phyloP scores from a whole-genome alignment of 1,284 basidiomycete species.

The Ceratobasidium sp. region DNA sequence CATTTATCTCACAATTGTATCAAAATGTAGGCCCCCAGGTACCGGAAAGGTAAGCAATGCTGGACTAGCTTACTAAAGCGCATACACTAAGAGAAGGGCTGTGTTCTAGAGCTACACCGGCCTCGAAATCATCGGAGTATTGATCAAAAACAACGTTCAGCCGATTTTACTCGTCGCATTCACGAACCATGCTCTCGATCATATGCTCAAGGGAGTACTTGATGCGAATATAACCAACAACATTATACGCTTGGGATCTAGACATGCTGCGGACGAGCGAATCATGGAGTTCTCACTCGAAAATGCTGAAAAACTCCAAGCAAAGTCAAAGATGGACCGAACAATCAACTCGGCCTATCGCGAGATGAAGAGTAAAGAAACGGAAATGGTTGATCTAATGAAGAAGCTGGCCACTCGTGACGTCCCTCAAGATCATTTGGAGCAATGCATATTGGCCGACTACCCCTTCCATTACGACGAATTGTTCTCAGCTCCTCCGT shows the following conservation, averaged over 20 bases:
- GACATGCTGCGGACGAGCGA: slow-evolving; percentile 68
- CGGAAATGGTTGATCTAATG: slow-evolving; percentile 65
- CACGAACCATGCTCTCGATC: slow-evolving; percentile 83
- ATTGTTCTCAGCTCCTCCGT: slow-evolving; percentile 59
- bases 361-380: slow-evolving; percentile 64
- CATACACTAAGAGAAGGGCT: background rate
- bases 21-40: slow-evolving; percentile 67
- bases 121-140: slow-evolving; percentile 73
- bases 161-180: slow-evolving; percentile 79
- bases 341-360: slow-evolving; percentile 58
- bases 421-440: slow-evolving; percentile 61
- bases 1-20: background rate
- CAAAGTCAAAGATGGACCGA: slow-evolving; percentile 61
- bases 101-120: slow-evolving; percentile 72
- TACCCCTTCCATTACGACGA: slow-evolving; percentile 64
- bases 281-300: slow-evolving; percentile 72
- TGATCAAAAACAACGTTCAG: slow-evolving; percentile 66
- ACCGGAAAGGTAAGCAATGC: slow-evolving; percentile 72
- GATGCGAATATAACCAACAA: slow-evolving; percentile 72
- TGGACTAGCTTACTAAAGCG: slow-evolving; percentile 54
- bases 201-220: slow-evolving; percentile 73
- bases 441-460: slow-evolving; percentile 60
- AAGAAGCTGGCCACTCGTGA: slow-evolving; percentile 59
- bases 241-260: slow-evolving; percentile 74
- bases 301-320: slow-evolving; percentile 51